phyloP scores from a whole-genome alignment of 1,284 basidiomycete species.

The Neotropicomus parvogracilis region DNA sequence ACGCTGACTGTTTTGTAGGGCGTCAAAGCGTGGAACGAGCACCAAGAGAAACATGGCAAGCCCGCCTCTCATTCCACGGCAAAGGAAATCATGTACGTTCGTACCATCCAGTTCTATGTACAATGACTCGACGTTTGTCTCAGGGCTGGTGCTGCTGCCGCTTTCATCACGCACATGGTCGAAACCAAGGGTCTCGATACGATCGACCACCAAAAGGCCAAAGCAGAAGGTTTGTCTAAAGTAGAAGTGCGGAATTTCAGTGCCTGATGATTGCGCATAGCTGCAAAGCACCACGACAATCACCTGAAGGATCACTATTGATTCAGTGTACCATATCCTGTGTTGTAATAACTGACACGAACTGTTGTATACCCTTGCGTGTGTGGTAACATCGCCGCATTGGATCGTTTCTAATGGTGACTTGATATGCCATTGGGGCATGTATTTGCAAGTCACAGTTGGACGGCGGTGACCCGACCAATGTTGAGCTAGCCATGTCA shows the following conservation, averaged over 20 bases:
- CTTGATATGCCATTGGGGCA: not conserved
- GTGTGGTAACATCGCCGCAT: too few relatives aligned
- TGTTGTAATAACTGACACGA: not conserved
- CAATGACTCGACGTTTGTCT: not conserved
- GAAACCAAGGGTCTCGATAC: slow-evolving; percentile 53
- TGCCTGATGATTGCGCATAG: slow-evolving; percentile 9
- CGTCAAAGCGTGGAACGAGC: slow-evolving; percentile 24
- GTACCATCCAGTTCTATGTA: not conserved
- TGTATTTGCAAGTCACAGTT: not conserved
- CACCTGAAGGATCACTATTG: not conserved
- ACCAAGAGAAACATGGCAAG: slow-evolving; percentile 19
- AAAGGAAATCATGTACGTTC: slow-evolving; percentile 28
- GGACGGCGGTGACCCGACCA: too few relatives aligned
- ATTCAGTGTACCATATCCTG: not conserved
- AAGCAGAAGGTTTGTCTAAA: slow-evolving; percentile 28
- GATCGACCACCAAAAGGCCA: slow-evolving; percentile 35
- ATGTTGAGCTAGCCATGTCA: too few relatives aligned
- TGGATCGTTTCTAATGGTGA: not conserved
- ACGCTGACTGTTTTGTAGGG: slow-evolving; percentile 22
- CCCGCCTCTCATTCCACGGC: slow-evolving; percentile 12
- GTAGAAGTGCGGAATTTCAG: fast-evolving
- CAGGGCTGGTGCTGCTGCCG: slow-evolving; percentile 37
- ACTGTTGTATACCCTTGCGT: not conserved
- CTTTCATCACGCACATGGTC: slow-evolving; percentile 42
- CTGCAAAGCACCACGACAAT: slow-evolving; percentile 2